Evolutionary conservation across 1,284 basidiomycete genomes (phyloP).

Genomic region (Ustilago tritici): DNA sequence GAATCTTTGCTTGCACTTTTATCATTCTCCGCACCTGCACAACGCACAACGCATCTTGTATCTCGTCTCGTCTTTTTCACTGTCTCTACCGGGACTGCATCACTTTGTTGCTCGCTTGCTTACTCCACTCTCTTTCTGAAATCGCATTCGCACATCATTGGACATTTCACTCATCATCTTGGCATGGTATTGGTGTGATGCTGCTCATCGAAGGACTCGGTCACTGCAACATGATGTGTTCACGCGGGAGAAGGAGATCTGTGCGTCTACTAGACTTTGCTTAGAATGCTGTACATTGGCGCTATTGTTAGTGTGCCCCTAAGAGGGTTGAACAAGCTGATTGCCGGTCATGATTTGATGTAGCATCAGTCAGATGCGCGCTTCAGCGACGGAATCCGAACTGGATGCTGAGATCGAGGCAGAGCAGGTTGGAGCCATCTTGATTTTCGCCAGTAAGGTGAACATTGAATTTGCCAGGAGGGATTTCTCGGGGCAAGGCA

Average conservation of each 20-base stretch:
- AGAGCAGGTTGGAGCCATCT: conserved; percentile 83
- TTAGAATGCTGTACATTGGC: not conserved
- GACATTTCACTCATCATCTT: not conserved
- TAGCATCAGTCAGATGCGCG: not conserved
- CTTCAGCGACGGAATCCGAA: conserved; percentile 65
- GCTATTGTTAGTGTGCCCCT: not conserved
- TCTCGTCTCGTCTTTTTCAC: conserved; percentile 1
- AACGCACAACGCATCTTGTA: conserved; percentile 17
- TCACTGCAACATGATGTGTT: not conserved
- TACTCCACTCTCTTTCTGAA: not conserved
- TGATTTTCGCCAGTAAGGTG: conserved; percentile 79
- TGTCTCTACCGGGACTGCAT: conserved; percentile 5
- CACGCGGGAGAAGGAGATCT: not conserved
- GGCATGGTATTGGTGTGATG: not conserved
- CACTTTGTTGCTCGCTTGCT: not conserved
- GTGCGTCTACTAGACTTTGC: conserved; percentile 10
- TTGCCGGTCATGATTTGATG: not conserved
- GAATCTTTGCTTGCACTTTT: conserved; percentile 3
- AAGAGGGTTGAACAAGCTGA: not conserved
- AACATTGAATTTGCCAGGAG: conserved; percentile 79
- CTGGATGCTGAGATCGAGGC: conserved; percentile 80
- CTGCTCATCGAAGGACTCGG: not conserved
- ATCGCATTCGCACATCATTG: conserved; percentile 4
- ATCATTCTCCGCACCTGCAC: not conserved
- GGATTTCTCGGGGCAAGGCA: conserved; percentile 63